Evolutionary conservation across 495 filamentous ascomycete genomes (phyloP).

Genomic region (Niebla homalea): DNA sequence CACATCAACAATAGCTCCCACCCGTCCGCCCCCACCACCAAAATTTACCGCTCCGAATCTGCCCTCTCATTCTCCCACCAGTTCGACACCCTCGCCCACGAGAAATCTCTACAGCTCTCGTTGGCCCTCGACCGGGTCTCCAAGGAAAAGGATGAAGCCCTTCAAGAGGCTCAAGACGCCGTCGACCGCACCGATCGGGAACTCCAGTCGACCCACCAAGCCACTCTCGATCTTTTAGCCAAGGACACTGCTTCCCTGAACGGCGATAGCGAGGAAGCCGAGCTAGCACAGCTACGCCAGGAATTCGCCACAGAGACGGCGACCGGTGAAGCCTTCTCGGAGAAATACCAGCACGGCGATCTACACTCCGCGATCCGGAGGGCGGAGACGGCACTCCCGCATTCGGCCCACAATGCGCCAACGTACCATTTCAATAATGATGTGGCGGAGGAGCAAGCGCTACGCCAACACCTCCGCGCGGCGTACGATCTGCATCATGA

Average conservation of each 20-base stretch:
- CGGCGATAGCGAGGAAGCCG: constrained; percentile 3
- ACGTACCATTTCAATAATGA: not conserved
- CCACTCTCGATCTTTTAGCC: not conserved
- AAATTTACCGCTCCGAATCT: constrained; percentile 12
- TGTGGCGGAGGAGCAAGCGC: not conserved
- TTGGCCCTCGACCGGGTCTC: constrained; percentile 13
- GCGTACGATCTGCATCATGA: constrained; percentile 7
- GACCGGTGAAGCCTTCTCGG: constrained; percentile 8
- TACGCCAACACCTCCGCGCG: constrained; percentile 6
- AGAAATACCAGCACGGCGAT: constrained; percentile 13
- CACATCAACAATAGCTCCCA: not conserved
- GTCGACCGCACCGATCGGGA: constrained; percentile 2
- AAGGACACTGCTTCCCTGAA: not conserved
- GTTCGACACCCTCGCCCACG: constrained; percentile 8
- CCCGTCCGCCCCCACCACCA: not conserved
- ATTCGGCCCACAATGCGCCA: constrained; percentile 1
- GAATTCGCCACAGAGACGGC: not conserved
- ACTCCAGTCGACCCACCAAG: constrained; percentile 6
- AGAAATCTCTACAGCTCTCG: constrained; percentile 12
- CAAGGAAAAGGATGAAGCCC: constrained; percentile 11
- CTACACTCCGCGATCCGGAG: constrained; percentile 12
- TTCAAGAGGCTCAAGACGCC: constrained; percentile 10
- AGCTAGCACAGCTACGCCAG: constrained; percentile 1
- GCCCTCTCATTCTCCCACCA: constrained; percentile 15
- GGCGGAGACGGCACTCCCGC: constrained; percentile 8